phyloP scores from a whole-genome alignment of 768 basidiomycete genomes.

The Rossbeevera mucosa region DNA sequence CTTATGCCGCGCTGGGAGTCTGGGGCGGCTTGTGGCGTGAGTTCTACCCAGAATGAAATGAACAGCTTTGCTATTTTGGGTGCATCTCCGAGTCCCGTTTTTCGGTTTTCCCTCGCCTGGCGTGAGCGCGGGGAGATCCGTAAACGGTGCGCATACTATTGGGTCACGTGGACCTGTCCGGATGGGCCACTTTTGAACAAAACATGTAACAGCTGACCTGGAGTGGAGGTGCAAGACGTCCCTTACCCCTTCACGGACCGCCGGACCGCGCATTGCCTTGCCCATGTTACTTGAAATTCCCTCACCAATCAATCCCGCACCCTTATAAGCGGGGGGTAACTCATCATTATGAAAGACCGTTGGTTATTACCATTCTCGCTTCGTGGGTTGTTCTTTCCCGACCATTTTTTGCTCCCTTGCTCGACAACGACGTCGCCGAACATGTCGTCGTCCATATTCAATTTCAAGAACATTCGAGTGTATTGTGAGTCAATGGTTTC shows the following conservation, averaged over 20 bases:
- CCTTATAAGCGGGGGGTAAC: background rate
- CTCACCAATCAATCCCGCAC: background rate
- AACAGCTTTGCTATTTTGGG: background rate
- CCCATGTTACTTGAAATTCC: background rate
- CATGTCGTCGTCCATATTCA: constrained; percentile 2
- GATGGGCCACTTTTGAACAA: background rate
- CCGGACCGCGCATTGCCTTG: background rate
- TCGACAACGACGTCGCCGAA: background rate
- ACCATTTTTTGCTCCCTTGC: background rate
- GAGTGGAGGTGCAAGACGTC: background rate
- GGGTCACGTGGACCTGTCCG: background rate
- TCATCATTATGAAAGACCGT: background rate
- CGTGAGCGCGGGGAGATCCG: background rate
- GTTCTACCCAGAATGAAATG: background rate
- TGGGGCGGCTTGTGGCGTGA: background rate
- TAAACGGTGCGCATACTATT: background rate
- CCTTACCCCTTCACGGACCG: background rate
- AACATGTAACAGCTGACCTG: background rate
- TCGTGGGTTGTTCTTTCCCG: background rate
- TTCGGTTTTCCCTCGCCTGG: background rate
- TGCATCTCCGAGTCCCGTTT: background rate
- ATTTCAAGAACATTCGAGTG: constrained; percentile 54
- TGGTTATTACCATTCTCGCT: background rate
- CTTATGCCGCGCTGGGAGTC: background rate
- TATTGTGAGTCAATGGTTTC: constrained; percentile 45